phyloP scores from a whole-genome alignment of 345 rosid species.

The Salix koriyanagi region DNA sequence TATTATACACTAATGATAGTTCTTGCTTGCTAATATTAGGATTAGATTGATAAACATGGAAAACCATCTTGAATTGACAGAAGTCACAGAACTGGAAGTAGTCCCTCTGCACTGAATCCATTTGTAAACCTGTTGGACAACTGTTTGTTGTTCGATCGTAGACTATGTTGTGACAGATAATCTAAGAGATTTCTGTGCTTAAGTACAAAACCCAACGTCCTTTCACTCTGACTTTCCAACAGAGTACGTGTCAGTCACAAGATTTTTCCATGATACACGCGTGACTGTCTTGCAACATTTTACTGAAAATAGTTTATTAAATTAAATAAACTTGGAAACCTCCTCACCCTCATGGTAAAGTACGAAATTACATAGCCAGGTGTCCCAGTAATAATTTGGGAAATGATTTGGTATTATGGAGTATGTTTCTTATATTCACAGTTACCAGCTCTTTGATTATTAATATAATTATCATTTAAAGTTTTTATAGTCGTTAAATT shows the following conservation, averaged over 20 bases:
- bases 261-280: background rate
- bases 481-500: fast-evolving
- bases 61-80: conserved; percentile 45
- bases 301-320: background rate
- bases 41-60: conserved; percentile 37
- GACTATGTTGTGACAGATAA: background rate
- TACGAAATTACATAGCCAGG: too few relatives aligned
- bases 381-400: too few relatives aligned
- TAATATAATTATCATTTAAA: too few relatives aligned
- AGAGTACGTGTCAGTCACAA: background rate
- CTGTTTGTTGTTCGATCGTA: conserved; percentile 18
- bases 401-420: too few relatives aligned
- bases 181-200: conserved; percentile 4
- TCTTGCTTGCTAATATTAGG: conserved; percentile 45
- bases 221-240: background rate
- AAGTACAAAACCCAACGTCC: background rate
- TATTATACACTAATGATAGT: conserved; percentile 23
- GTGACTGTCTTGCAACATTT: background rate
- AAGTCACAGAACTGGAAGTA: conserved; percentile 29
- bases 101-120: conserved; percentile 54
- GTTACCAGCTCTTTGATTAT: too few relatives aligned
- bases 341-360: too few relatives aligned
- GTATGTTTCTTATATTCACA: too few relatives aligned
- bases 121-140: conserved; percentile 7
- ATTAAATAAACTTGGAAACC: background rate